Conservation (phyloP, 1,284 basidiomycete genomes). For the Ceratorhiza oryzae-sativae region DNA sequence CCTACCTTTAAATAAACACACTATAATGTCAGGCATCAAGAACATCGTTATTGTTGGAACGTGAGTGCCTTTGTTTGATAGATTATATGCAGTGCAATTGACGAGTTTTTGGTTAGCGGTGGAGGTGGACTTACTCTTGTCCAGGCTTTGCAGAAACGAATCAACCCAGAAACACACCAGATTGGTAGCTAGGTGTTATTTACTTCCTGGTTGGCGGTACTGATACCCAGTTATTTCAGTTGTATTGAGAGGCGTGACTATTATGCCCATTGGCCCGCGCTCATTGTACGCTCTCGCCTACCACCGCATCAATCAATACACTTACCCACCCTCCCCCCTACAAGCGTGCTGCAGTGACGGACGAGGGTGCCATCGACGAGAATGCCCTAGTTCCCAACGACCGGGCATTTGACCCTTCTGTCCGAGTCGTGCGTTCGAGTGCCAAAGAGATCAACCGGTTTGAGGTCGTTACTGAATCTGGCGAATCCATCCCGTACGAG, state of each 20-base stretch:
- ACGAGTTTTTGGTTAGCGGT: neutral
- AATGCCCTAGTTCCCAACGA: slow-evolving; percentile 56
- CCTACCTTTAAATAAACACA: too few species aligned
- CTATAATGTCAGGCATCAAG: slow-evolving; percentile 19
- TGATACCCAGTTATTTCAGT: slow-evolving; percentile 42
- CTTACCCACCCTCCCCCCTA: neutral
- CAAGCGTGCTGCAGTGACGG: slow-evolving; percentile 54
- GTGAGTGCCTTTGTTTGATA: neutral
- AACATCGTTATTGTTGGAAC: slow-evolving; percentile 42
- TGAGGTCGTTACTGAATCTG: slow-evolving; percentile 52
- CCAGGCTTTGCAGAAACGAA: neutral
- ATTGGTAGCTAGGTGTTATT: too few species aligned
- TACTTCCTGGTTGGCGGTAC: too few species aligned
- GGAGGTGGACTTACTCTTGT: slow-evolving; percentile 13
- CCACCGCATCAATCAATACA: neutral
- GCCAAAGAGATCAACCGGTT: slow-evolving; percentile 54
- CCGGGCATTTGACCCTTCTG: slow-evolving; percentile 15
- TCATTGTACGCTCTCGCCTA: slow-evolving; percentile 2
- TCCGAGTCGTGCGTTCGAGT: slow-evolving; percentile 25
- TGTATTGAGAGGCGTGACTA: slow-evolving; percentile 28
- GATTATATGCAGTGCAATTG: neutral
- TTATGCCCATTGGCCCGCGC: slow-evolving; percentile 28
- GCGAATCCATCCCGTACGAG: slow-evolving; percentile 60
- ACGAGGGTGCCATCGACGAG: slow-evolving; percentile 53
- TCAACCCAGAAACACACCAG: slow-evolving; percentile 2